These are phyloP conservation scores for Clarireedia hainanense DNA, from an alignment of 2,329 filamentous ascomycete genomes.

Conservation along the genomic window DNA sequence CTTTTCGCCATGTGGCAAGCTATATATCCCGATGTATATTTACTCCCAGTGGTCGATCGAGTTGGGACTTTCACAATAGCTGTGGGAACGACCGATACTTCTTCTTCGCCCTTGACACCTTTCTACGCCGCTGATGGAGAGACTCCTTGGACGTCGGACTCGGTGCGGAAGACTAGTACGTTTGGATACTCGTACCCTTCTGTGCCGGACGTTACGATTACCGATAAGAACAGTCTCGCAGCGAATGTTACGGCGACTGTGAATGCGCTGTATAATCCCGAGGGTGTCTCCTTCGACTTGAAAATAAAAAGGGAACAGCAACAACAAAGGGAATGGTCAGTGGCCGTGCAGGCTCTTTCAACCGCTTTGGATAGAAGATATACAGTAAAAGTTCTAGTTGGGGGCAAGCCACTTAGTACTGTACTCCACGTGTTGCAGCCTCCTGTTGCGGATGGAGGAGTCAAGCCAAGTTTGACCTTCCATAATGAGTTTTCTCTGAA, in stretches of 20 bases:
- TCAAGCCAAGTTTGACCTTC: constrained; percentile 14
- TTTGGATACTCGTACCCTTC: constrained; percentile 26
- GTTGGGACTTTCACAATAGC: constrained; percentile 29
- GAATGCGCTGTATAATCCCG: constrained; percentile 40
- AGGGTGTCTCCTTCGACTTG: background rate
- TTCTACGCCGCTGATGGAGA: constrained; percentile 24
- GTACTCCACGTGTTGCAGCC: background rate
- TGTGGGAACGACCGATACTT: constrained; percentile 20
- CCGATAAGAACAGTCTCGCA: constrained; percentile 38
- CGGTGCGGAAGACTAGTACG: constrained; percentile 11
- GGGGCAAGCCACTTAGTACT: background rate
- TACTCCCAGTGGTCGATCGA: constrained; percentile 27
- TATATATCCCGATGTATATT: constrained; percentile 29
- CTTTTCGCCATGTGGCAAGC: constrained; percentile 46
- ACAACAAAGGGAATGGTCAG: constrained; percentile 17
- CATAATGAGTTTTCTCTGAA: constrained; percentile 20
- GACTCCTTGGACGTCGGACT: constrained; percentile 16
- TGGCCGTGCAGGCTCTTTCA: background rate
- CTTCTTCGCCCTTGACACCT: constrained; percentile 22
- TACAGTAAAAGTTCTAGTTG: background rate
- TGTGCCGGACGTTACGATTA: constrained; percentile 42
- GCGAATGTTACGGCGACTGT: constrained; percentile 56
- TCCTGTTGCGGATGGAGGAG: background rate
- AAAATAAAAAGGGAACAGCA: background rate
- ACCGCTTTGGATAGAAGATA: background rate